These are phyloP conservation scores for Tagetes erecta DNA, from an alignment of 129 eudicot genomes.

Conservation along the genomic window DNA sequence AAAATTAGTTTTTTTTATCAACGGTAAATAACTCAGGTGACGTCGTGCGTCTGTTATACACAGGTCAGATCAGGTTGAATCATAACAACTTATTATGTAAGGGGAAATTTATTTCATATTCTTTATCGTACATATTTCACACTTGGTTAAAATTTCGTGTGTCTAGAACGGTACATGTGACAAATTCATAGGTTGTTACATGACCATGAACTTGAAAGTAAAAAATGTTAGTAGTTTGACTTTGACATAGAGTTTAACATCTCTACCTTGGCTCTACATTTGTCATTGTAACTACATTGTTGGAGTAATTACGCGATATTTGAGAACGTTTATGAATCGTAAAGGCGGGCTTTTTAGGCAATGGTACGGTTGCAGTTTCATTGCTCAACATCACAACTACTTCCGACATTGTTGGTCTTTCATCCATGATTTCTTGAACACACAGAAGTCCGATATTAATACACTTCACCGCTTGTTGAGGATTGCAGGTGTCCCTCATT, in stretches of 20 bases:
- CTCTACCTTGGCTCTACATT: conserved; percentile 32
- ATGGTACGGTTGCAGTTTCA: conserved; percentile 31
- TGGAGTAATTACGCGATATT: conserved; percentile 18
- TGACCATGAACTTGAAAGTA: background rate
- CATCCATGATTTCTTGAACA: conserved; percentile 34
- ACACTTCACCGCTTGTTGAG: conserved; percentile 30
- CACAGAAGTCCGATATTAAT: conserved; percentile 37
- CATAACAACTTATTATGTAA: background rate
- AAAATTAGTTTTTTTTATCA: too few relatives aligned
- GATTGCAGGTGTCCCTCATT: conserved; percentile 20
- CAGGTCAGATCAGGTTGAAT: background rate
- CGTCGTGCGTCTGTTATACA: too few relatives aligned
- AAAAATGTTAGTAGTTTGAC: background rate
- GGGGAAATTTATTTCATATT: background rate
- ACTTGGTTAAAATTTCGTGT: background rate
- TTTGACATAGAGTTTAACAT: background rate
- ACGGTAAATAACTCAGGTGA: too few relatives aligned
- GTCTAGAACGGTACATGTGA: background rate
- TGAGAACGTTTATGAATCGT: conserved; percentile 25
- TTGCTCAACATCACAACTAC: conserved; percentile 39
- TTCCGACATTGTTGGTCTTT: conserved; percentile 39
- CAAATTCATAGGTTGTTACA: background rate
- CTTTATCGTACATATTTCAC: background rate
- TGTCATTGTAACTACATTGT: conserved; percentile 35
- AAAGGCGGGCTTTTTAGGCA: conserved; percentile 39